phyloP scores from a whole-genome alignment of 176 grass and related monocot genomes.

The Aegilops bicornis region DNA sequence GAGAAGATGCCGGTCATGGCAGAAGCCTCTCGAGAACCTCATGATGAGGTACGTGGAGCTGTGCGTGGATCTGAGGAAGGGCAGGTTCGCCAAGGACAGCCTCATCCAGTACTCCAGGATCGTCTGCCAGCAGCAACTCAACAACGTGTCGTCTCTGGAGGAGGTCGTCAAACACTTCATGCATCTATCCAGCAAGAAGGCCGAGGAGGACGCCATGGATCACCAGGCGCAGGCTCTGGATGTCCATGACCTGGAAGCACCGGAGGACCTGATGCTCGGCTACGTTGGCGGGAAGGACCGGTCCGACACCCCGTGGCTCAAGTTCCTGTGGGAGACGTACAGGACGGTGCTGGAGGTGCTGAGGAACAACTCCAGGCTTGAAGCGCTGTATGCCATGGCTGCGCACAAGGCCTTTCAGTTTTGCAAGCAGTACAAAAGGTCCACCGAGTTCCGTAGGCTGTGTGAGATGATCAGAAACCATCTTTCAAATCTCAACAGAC shows the following conservation, averaged over 20 bases:
- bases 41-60: slow-evolving; percentile 61
- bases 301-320: slow-evolving; percentile 91
- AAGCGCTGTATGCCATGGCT: slow-evolving; percentile 87
- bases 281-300: slow-evolving; percentile 88
- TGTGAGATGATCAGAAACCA: slow-evolving; percentile 96
- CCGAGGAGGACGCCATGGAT: slow-evolving; percentile 60
- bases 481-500: slow-evolving; percentile 84
- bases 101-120: slow-evolving; percentile 87
- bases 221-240: slow-evolving; percentile 73
- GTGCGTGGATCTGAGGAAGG: slow-evolving; percentile 86
- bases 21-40: too few species aligned
- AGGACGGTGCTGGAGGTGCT: slow-evolving; percentile 90
- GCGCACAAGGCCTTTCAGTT: slow-evolving; percentile 95
- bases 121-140: slow-evolving; percentile 71
- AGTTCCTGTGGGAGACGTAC: slow-evolving; percentile 97
- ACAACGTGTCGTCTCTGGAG: slow-evolving; percentile 85
- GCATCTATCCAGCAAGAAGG: slow-evolving; percentile 75
- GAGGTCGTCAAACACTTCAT: slow-evolving; percentile 98
- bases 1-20: too few species aligned
- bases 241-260: slow-evolving; percentile 87
- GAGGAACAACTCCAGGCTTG: slow-evolving; percentile 93
- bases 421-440: slow-evolving; percentile 94
- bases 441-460: slow-evolving; percentile 83
- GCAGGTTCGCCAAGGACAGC: slow-evolving; percentile 93
- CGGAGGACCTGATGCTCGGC: slow-evolving; percentile 95